A percentile compares a stretch with the other conserved stretches of the same genome.
Conservation (phyloP, 208 protist genomes). For the Acanthamoeba triangularis region DNA sequence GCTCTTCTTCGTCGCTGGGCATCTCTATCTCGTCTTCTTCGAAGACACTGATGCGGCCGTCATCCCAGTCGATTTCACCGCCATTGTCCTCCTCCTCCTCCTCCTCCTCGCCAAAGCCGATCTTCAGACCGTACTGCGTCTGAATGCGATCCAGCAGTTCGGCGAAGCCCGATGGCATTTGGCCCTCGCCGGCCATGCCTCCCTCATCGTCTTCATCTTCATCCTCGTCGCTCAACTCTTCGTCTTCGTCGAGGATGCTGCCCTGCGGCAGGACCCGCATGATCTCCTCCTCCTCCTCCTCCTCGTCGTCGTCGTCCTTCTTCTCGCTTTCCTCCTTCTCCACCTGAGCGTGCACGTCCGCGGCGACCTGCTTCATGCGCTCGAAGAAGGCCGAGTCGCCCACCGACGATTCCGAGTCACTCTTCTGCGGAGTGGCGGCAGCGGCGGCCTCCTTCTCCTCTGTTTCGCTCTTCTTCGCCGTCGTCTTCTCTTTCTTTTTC, state of each 20-base stretch:
- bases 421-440: not conserved
- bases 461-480: not conserved
- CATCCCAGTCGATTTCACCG: no score
- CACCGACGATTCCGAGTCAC: not conserved
- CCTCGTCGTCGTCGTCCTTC: not conserved
- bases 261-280: not conserved
- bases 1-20: no score
- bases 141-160: not conserved
- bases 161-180: not conserved
- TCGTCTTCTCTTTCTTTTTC: not conserved
- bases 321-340: not conserved
- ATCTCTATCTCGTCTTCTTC: not conserved
- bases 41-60: not conserved
- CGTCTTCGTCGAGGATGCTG: conserved; percentile 8
- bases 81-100: not conserved
- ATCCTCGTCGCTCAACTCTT: conserved; percentile 5
- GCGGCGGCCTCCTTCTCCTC: not conserved
- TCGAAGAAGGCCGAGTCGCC: not conserved
- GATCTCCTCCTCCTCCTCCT: not conserved
- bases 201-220: not conserved
- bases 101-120: not conserved
- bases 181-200: not conserved
- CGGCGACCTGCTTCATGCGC: not conserved
- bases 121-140: not conserved
- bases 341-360: not conserved